Percentiles rank a stretch among this genome's conserved stretches.
Evolutionary conservation across 2,329 filamentous ascomycete genomes (phyloP).

Genomic region (Basipetospora chlamydospora): DNA sequence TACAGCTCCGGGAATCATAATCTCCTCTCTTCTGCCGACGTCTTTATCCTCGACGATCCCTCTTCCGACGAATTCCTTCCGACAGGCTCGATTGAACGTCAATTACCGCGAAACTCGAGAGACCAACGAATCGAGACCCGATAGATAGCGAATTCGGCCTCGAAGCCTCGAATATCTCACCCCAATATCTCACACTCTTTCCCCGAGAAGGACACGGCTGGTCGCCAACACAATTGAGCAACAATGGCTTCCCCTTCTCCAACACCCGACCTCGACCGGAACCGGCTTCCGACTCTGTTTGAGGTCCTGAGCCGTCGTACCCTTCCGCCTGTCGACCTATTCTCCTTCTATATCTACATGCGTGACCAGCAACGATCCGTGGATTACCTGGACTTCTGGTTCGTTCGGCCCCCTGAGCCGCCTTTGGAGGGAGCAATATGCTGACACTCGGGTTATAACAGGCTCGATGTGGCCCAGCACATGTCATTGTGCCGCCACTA

Average conservation of each 20-base stretch:
- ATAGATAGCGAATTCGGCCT: too few species aligned
- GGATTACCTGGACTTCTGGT: conserved; percentile 98
- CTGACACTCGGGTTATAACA: conserved; percentile 21
- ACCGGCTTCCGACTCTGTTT: conserved; percentile 84
- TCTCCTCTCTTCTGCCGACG: neutral
- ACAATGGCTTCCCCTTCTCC: conserved; percentile 31
- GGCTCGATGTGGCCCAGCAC: conserved; percentile 98
- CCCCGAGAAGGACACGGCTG: too few species aligned
- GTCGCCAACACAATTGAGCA: too few species aligned
- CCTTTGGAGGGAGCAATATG: neutral
- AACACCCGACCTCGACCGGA: conserved; percentile 49
- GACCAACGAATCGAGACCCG: too few species aligned
- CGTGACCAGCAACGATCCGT: conserved; percentile 95
- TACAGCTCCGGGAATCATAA: neutral
- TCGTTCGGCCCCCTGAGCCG: conserved; percentile 18
- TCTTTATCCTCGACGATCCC: too few species aligned
- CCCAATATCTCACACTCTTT: too few species aligned
- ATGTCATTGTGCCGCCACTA: conserved; percentile 97
- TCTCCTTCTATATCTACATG: conserved; percentile 99
- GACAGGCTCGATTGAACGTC: too few species aligned
- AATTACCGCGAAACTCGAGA: too few species aligned
- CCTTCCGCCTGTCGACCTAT: conserved; percentile 88
- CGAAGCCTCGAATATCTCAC: too few species aligned
- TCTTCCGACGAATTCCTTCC: too few species aligned
- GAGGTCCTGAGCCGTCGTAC: conserved; percentile 91